Evolutionary conservation across 139 green algal genomes (phyloP).

Genomic region (Trebouxia sp.): DNA sequence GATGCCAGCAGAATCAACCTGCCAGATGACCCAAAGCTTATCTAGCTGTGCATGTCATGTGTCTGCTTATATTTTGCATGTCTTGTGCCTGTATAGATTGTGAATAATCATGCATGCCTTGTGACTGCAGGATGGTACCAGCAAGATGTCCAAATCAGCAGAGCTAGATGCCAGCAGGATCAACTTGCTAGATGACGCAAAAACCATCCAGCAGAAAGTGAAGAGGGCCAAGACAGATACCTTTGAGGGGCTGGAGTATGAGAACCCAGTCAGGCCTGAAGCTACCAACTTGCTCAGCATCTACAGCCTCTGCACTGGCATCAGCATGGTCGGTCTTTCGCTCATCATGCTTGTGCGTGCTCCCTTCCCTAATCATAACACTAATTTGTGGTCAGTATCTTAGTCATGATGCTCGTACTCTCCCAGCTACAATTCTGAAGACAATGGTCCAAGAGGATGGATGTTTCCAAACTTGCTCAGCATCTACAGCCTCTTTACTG

Average conservation of each 20-base stretch:
- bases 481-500: too few relatives aligned
- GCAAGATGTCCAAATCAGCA: slow-evolving; percentile 97
- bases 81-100: too few relatives aligned
- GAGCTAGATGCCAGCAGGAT: slow-evolving; percentile 88
- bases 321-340: slow-evolving; percentile 67
- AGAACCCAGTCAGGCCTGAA: slow-evolving; percentile 90
- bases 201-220: slow-evolving; percentile 89
- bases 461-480: too few relatives aligned
- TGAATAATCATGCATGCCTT: background rate
- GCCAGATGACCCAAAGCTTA: slow-evolving; percentile 80
- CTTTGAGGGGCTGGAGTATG: slow-evolving; percentile 82
- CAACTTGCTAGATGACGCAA: slow-evolving; percentile 91
- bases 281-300: slow-evolving; percentile 95
- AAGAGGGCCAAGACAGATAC: slow-evolving; percentile 89
- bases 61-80: too few relatives aligned
- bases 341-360: background rate
- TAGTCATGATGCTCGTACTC: too few relatives aligned
- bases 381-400: too few relatives aligned
- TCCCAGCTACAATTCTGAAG: too few relatives aligned
- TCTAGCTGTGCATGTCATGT: too few relatives aligned
- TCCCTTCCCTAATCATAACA: too few relatives aligned
- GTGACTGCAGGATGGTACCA: slow-evolving; percentile 78
- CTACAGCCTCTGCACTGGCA: slow-evolving; percentile 87
- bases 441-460: too few relatives aligned
- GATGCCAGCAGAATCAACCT: slow-evolving; percentile 93